Evolutionary conservation across 495 filamentous ascomycete species (phyloP), one percentile per base, ranked within the genome.

Genomic region (Talaromyces adpressus): DNA sequence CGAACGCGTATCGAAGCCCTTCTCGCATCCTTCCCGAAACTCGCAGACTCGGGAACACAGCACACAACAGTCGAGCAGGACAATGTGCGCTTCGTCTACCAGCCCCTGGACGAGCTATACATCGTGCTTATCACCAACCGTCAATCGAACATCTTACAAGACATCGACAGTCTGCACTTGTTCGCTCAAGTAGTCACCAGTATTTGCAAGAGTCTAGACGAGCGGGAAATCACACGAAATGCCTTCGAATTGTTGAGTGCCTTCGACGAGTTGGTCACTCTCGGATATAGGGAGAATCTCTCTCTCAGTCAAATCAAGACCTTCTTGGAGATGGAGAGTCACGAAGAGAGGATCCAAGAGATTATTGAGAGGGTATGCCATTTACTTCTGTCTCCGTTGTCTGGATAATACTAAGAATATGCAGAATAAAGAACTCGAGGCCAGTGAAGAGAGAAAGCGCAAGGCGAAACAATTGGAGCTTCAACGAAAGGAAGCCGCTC

Each of bases 41-140:
- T 97, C 62, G 92, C 93, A 62, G 92, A 96, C 75, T 89, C 89
- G 14, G 90, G 91, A 52, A 95, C 92, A 57, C 94, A 98, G 73
- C 94, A 98, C 74, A 98, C 94, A 7, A 98, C 91, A 14, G 92
- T 97, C 59, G 94, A 98, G 75, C 93, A 97, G 74, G 94, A 98
- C 81, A 97, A 96, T 83, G 94, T 98, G 68, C 94, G 94, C 74
- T 98, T 96, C 72, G 94, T 98, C 59, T 98, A 98, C 81, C 94
- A 98, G 75, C 94, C 95, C 64, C 84, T 98, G 61, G 95, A 98
- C 76, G 95, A 98, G 80, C 86, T 98, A 64, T 98, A 98, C 83
- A 97, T 98, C 85, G 93, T 98, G 61, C 87, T 98, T 65, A 98
- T 98, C 76, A 98, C 95, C 79, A 98, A 98, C 81, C 91, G 91